Percentiles rank a stretch among this genome's conserved stretches.
Evolutionary conservation across 257 asterid species (phyloP).

Genomic region (Oldenlandia corymbosa): DNA sequence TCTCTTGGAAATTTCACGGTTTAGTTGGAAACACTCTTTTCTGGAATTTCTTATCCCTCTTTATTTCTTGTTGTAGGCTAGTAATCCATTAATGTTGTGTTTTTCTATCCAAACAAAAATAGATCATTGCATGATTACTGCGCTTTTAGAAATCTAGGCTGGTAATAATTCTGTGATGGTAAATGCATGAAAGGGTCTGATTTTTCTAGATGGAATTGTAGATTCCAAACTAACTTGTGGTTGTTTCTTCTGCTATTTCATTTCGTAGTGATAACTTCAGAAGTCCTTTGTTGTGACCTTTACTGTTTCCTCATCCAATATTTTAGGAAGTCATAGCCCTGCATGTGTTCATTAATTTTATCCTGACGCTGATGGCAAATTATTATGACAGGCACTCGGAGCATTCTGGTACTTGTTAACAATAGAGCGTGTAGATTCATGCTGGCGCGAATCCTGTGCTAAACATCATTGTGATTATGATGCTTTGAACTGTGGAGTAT

Average conservation of each 20-base stretch:
- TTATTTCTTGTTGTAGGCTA: not conserved
- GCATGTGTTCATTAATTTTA: not conserved
- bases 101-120: too few relatives aligned
- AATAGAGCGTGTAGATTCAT: constrained; percentile 46
- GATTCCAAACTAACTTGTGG: not conserved
- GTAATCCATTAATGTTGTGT: not conserved
- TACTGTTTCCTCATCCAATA: not conserved
- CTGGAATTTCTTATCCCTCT: not conserved
- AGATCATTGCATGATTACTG: not conserved
- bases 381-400: constrained; percentile 38
- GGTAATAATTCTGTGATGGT: too few relatives aligned
- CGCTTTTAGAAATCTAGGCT: too few relatives aligned
- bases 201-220: too few relatives aligned
- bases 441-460: constrained; percentile 48
- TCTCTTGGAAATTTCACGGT: not conserved
- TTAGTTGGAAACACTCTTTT: too few relatives aligned
- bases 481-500: constrained; percentile 31
- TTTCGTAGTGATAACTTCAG: not conserved
- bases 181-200: too few relatives aligned
- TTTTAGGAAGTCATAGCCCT: not conserved
- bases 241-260: not conserved
- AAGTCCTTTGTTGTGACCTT: not conserved
- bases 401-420: constrained; percentile 63
- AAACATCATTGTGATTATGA: constrained; percentile 9
- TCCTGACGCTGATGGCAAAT: not conserved